Percentiles rank a stretch among this genome's conserved stretches.
Conservation (phyloP, 345 rosid genomes). For the Salix brachista region DNA sequence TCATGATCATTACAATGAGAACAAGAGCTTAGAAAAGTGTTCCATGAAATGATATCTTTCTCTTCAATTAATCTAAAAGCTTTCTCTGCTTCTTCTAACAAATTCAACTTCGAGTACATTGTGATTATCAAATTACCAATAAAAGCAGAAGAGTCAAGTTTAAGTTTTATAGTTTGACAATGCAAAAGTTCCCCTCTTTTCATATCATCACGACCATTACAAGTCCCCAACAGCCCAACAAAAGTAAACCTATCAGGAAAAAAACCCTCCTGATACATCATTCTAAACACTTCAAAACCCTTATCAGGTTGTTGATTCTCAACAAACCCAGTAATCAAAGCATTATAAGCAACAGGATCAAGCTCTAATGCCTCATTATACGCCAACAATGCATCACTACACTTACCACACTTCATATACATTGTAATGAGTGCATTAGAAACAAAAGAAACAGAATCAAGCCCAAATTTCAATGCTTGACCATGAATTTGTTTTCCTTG, state of each 20-base stretch:
- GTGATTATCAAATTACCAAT: constrained; percentile 49
- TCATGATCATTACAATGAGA: constrained; percentile 37
- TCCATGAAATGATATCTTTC: constrained; percentile 57
- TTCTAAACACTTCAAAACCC: constrained; percentile 39
- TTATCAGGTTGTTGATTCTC: constrained; percentile 37
- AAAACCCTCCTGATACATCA: constrained; percentile 36
- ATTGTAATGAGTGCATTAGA: constrained; percentile 51
- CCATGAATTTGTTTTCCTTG: constrained; percentile 52
- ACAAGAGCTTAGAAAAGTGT: constrained; percentile 43
- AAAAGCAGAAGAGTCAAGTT: constrained; percentile 37
- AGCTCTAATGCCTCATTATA: constrained; percentile 23
- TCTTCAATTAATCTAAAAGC: constrained; percentile 35
- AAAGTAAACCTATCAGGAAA: constrained; percentile 49
- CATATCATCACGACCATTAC: constrained; percentile 24
- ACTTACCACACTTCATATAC: constrained; percentile 51
- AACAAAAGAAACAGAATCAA: constrained; percentile 39
- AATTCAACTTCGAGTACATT: constrained; percentile 44
- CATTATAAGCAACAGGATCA: constrained; percentile 51
- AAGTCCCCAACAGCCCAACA: constrained; percentile 35
- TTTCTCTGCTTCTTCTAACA: constrained; percentile 39
- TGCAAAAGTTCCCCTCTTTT: constrained; percentile 35
- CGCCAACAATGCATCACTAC: constrained; percentile 38
- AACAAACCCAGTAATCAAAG: constrained; percentile 51
- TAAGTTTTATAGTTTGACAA: constrained; percentile 41
- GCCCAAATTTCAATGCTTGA: constrained; percentile 45